A percentile compares a stretch with the other conserved stretches of the same genome.
Evolutionary conservation across 2,329 filamentous ascomycete genomes (phyloP).

Genomic region (Fusarium globosum): DNA sequence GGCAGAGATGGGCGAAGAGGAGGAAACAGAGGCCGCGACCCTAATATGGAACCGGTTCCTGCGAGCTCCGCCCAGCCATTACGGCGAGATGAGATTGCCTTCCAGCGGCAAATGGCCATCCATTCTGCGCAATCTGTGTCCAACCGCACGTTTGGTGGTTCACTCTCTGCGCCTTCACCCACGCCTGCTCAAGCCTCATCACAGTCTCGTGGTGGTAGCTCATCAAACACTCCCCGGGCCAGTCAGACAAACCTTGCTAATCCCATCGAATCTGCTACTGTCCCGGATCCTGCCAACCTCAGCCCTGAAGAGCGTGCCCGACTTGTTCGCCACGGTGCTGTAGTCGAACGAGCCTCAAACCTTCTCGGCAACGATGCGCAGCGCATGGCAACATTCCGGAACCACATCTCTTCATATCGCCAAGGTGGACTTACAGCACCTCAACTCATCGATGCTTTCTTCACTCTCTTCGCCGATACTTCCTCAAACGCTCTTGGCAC

Average conservation of each 20-base stretch:
- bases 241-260: slow-evolving; percentile 41
- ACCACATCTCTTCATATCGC: slow-evolving; percentile 81
- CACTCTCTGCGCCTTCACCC: slow-evolving; percentile 66
- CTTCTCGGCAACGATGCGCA: slow-evolving; percentile 80
- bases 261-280: slow-evolving; percentile 62
- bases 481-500: slow-evolving; percentile 85
- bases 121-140: slow-evolving; percentile 86
- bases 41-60: slow-evolving; percentile 84
- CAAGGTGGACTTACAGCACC: slow-evolving; percentile 75
- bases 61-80: slow-evolving; percentile 82
- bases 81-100: slow-evolving; percentile 87
- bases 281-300: slow-evolving; percentile 62
- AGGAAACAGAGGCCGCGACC: slow-evolving; percentile 78
- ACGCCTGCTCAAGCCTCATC: slow-evolving; percentile 41
- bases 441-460: slow-evolving; percentile 87
- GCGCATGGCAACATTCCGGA: slow-evolving; percentile 83
- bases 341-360: slow-evolving; percentile 85
- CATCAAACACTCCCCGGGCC: slow-evolving; percentile 38
- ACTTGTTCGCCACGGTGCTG: slow-evolving; percentile 81
- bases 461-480: slow-evolving; percentile 82
- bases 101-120: slow-evolving; percentile 91
- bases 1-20: slow-evolving; percentile 67
- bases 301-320: slow-evolving; percentile 85
- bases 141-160: slow-evolving; percentile 84
- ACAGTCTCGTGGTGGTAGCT: slow-evolving; percentile 37